Evolutionary conservation across 2,329 filamentous ascomycete species (phyloP), one percentile per base, ranked within the genome.

Genomic region (Monosporascus sp.): DNA sequence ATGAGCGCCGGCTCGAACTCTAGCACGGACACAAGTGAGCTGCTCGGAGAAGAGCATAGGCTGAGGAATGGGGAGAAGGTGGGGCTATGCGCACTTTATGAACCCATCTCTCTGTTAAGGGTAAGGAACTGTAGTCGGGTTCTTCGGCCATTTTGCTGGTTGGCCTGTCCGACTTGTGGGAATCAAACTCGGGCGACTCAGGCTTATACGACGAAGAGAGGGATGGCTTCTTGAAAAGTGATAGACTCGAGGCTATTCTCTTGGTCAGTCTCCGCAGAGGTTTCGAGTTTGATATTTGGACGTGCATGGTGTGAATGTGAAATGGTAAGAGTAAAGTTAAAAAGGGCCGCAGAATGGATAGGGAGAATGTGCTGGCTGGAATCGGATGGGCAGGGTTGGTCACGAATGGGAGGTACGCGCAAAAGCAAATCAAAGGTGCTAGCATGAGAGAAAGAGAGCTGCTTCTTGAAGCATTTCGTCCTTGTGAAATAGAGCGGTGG

Each of bases 91-190:
- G 51, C 64, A 87, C 84, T 77, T 96, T 96, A 78, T 96, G 91
- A 52, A 82, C 78, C 74, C 92, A 95, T 68, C 90, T 84, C 59
- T 96, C 91, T 45, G 84, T 78, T 52, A 96, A 73, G 44, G 91
- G 88, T 57, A 96, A 76, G 59, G 87, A 83, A 73, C 85, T 87
- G 70, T 87, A 93, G 70, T 96, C 90, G 68, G 92, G 89, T 71
- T 93, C 89, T 69, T 95, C 91, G 54, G 87, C 89, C 90, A 95
- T 95, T 60, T 59, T 66, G 64, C 58, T 58, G 52, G 56, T 50
- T 51, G 55, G 56, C 43, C 49, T 36, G 7, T 52, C 38, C 27
- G 37, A 27, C 47, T 45, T 14, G 40, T 26, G 11, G 38, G 36
- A 22, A 31, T 37, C 36, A 36, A 38, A 34, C 38, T 34, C 6